Evolutionary conservation across 495 filamentous ascomycete species (phyloP).

Genomic region (Bombardia bombarda): DNA sequence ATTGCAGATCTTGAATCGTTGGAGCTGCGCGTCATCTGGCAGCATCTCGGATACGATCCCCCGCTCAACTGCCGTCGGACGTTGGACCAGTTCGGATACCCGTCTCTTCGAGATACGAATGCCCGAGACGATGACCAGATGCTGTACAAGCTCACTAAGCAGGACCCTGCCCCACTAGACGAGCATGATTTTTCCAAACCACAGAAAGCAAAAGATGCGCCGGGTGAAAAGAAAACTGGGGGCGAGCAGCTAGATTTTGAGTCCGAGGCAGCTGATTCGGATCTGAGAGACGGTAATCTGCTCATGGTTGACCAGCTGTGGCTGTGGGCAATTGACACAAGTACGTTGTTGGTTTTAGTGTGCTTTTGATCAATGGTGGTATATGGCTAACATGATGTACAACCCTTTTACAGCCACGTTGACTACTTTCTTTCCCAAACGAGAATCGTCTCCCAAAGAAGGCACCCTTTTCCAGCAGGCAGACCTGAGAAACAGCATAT

Average conservation of each 20-base stretch:
- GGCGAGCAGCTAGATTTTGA: no score
- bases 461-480: slow-evolving; percentile 53
- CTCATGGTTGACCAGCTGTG: slow-evolving; percentile 66
- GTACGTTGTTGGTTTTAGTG: no score
- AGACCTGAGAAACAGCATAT: slow-evolving; percentile 56
- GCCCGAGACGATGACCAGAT: slow-evolving; percentile 63
- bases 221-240: not conserved
- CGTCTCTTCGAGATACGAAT: slow-evolving; percentile 51
- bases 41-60: slow-evolving; percentile 55
- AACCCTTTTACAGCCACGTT: slow-evolving; percentile 29
- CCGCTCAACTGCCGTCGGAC: slow-evolving; percentile 58
- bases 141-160: slow-evolving; percentile 59
- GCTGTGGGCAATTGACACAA: slow-evolving; percentile 57
- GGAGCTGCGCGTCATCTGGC: slow-evolving; percentile 56
- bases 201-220: no score
- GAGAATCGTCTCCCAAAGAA: slow-evolving; percentile 39
- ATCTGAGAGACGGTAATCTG: slow-evolving; percentile 51
- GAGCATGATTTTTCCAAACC: no score
- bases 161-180: no score
- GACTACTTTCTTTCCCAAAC: slow-evolving; percentile 51
- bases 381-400: not conserved
- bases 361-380: no score
- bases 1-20: slow-evolving; percentile 45
- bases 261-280: slow-evolving; percentile 22
- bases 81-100: slow-evolving; percentile 60